Base-by-base conservation (phyloP, 176 grass and related monocot species). In the Calamus simplicifolius region DNA sequence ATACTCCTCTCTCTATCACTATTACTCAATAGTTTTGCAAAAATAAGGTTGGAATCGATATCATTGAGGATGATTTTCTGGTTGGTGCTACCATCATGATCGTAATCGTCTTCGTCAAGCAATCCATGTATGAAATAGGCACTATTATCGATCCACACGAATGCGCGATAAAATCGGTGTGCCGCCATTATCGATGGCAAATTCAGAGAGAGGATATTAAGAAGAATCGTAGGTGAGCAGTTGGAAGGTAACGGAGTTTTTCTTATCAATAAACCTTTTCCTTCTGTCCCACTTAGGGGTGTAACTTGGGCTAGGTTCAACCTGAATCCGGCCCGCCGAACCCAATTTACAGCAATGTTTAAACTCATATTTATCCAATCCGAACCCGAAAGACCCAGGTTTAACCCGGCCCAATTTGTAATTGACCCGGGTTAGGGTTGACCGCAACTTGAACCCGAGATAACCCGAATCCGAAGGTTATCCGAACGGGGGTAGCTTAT, bases 91-190 rank as follows among this genome's bases (percentile, higher is more conserved):
- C 18, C 21, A 19, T 71, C 73, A 55, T 56, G 63, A 5, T 5
- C 18, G 14, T 23, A 23, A 23, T 58, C 28, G 1, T n/a, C 21
- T 1, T 58, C 54, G 6, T 13, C 67, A 3, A 49, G 5, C 58
- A 97, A 85, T 21, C 78, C 83, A 51, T 86, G 80, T 64, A 84
- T 79, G 68, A 72, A 54, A 75, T 83, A 97, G 29, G 57, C 50
- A 71, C 87, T 81, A 74, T 75, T 82, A 78, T 97, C 92, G 12
- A 89, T 71, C 67, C 86, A 83, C 38, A 97, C 75, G 50, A 97
- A 90, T n/a, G n/a, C n/a, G n/a, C n/a, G n/a, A n/a, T n/a, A n/a
- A n/a, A n/a, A 26, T 49, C 18, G 25, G 51, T n/a, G 59, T 17
- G 4, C 52, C n/a, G n/a, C n/a, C n/a, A 23, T 23, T 23, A 23